A percentile compares a stretch with the other conserved stretches of the same genome.
These are phyloP conservation scores for Dimocarpus longan DNA, from an alignment of 345 rosid genomes.

Conservation along the genomic window DNA sequence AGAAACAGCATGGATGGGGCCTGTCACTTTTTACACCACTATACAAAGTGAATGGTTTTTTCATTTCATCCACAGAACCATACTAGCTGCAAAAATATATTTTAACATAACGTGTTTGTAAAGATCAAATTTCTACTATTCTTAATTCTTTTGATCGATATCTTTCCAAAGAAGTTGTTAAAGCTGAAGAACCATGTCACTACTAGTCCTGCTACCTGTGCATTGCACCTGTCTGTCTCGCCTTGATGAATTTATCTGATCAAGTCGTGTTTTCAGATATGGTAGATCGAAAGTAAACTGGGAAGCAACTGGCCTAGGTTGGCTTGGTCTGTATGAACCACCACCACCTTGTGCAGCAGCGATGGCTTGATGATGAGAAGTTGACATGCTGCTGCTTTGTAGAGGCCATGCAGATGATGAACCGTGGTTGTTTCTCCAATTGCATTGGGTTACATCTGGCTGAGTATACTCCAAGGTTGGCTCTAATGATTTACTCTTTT, in stretches of 20 bases:
- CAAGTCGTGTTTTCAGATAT: slow-evolving; percentile 38
- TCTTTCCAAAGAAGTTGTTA: neutral
- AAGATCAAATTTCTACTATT: neutral
- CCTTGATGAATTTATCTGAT: slow-evolving; percentile 29
- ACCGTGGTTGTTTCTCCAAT: slow-evolving; percentile 1
- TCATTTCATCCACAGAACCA: no score
- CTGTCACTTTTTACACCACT: no score
- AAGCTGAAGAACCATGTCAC: slow-evolving; percentile 33
- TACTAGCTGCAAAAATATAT: no score
- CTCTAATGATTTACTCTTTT: slow-evolving; percentile 4
- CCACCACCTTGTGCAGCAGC: slow-evolving; percentile 9
- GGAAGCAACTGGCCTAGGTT: slow-evolving; percentile 14
- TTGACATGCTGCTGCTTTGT: slow-evolving; percentile 8
- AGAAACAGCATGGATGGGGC: neutral
- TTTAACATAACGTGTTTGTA: neutral
- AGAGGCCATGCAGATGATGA: slow-evolving; percentile 16
- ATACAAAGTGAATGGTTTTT: no score
- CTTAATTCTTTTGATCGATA: neutral
- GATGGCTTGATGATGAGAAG: slow-evolving; percentile 14
- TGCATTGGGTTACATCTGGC: slow-evolving; percentile 13
- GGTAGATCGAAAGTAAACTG: slow-evolving; percentile 43
- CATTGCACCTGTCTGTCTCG: slow-evolving; percentile 15
- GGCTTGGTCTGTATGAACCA: slow-evolving; percentile 9
- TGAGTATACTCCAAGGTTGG: neutral
- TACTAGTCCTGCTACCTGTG: slow-evolving; percentile 1